Base-by-base conservation (phyloP, 306 rosid species). In the Cicer bijugum region DNA sequence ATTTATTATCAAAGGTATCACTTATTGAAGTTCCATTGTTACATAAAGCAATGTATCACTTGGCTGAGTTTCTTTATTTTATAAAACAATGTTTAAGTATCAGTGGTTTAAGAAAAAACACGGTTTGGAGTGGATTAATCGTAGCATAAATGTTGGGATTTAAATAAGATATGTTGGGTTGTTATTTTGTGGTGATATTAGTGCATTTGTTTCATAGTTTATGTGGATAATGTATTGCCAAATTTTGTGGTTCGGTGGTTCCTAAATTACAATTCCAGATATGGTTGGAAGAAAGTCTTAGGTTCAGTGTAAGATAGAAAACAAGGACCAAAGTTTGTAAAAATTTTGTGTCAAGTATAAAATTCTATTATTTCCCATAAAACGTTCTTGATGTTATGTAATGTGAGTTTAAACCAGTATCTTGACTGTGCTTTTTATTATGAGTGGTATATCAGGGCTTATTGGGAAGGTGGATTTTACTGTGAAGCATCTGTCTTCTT, bases 401-500 rank as follows among this genome's bases (percentile, higher is more conserved):
- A 28, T 33, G 17, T 33, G 67, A 52, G 44, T 47, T 40, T 72
- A 35, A 43, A 60, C 73, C 35, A 28, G 35, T 28, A 28, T 28
- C 35, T 28, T 82, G 62, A 28, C 39, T 75, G 71, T 67, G n/a
- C 59, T 66, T 78, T 66, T 66, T 55, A 19, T 70, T 57, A 15
- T 51, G 44, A 76, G 78, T 10, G 80, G 38, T 71, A 50, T 80
- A 39, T 62, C 23, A 94, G 99, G 96, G 79, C 81, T 91, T 38
- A 75, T 85, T 79, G 99, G 99, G 48, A 83, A 91, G 90, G 97
- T 94, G 83, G 99, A 94, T 85, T 94, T 94, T 75, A 91, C 88
- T 44, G 95, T 94, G 52, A 91, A 86, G 87, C 99, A 94, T 87
- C 96, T 94, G 64, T 88, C 99, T 45, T 94, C 99, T 43, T 80